These are phyloP conservation scores for Talaromyces proteolyticus DNA, from an alignment of 495 filamentous ascomycete genomes.

Conservation along the genomic window DNA sequence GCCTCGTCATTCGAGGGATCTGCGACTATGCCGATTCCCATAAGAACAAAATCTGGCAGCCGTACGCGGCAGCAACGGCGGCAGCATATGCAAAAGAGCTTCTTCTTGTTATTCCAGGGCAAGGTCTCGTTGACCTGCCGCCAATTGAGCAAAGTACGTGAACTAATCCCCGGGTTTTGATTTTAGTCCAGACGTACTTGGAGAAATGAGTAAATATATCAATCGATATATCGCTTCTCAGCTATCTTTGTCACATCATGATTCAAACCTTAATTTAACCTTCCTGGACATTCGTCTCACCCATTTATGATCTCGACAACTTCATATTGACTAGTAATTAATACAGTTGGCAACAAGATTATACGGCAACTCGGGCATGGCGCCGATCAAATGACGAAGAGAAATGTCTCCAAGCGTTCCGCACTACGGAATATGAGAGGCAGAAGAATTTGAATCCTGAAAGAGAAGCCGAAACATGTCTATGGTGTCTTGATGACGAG, in stretches of 20 bases:
- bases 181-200: too few relatives aligned
- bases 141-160: not conserved
- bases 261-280: too few relatives aligned
- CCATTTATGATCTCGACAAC: too few relatives aligned
- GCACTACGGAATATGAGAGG: conserved; percentile 20
- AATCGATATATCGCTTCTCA: too few relatives aligned
- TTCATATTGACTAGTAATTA: too few relatives aligned
- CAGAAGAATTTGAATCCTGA: conserved; percentile 33
- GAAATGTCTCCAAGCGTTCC: conserved; percentile 4
- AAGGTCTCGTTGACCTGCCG: not conserved
- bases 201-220: too few relatives aligned
- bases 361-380: too few relatives aligned
- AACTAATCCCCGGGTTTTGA: too few relatives aligned
- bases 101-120: conserved; percentile 5
- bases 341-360: too few relatives aligned
- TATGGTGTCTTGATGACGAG: conserved; percentile 22
- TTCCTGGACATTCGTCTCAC: too few relatives aligned
- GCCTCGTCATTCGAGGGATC: conserved; percentile 31
- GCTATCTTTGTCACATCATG: too few relatives aligned
- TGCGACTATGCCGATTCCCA: conserved; percentile 36
- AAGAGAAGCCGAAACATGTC: conserved; percentile 23
- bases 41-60: conserved; percentile 31
- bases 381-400: not conserved
- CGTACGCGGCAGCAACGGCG: conserved; percentile 28
- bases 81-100: conserved; percentile 28